Evolutionary conservation across 768 basidiomycete species (phyloP).

Genomic region (Phanerodontia chrysosporium): DNA sequence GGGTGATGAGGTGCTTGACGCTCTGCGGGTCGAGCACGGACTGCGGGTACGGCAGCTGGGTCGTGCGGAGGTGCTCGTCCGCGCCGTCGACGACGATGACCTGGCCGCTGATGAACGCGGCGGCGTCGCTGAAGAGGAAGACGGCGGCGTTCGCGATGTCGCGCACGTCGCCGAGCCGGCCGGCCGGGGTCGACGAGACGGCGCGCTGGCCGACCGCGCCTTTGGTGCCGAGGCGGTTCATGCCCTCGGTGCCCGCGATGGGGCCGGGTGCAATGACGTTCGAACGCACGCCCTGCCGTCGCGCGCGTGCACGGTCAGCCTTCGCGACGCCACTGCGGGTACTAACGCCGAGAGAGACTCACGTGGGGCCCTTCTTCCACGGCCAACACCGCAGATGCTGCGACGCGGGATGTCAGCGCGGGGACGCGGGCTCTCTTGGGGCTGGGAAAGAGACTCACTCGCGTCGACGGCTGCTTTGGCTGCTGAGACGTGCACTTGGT

Average conservation of each 20-base stretch:
- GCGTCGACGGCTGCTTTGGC: slow-evolving; percentile 96
- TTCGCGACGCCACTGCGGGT: not conserved
- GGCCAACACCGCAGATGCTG: slow-evolving; percentile 74
- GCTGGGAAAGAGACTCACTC: slow-evolving; percentile 19
- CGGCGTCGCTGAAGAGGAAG: slow-evolving; percentile 82
- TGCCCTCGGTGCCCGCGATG: slow-evolving; percentile 75
- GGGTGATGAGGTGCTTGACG: slow-evolving; percentile 46
- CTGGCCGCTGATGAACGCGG: slow-evolving; percentile 72
- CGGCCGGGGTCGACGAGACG: slow-evolving; percentile 28
- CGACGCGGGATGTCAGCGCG: not conserved
- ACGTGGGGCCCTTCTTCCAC: slow-evolving; percentile 87
- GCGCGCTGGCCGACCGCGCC: slow-evolving; percentile 2
- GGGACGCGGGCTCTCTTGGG: not conserved
- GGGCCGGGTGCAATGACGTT: slow-evolving; percentile 85
- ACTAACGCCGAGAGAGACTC: slow-evolving; percentile 11
- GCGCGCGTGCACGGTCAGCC: not conserved
- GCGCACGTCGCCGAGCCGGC: slow-evolving; percentile 52
- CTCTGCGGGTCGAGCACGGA: slow-evolving; percentile 57
- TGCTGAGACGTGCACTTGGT: slow-evolving; percentile 90
- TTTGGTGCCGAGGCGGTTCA: slow-evolving; percentile 46
- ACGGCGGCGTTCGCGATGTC: slow-evolving; percentile 71
- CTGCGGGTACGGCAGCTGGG: slow-evolving; percentile 57
- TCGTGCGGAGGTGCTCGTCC: slow-evolving; percentile 45
- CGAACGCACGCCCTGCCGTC: slow-evolving; percentile 68
- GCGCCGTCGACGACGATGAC: slow-evolving; percentile 72